These are phyloP conservation scores for Cyberlindnera veronae DNA, from an alignment of 805 yeast species.

Conservation along the genomic window DNA sequence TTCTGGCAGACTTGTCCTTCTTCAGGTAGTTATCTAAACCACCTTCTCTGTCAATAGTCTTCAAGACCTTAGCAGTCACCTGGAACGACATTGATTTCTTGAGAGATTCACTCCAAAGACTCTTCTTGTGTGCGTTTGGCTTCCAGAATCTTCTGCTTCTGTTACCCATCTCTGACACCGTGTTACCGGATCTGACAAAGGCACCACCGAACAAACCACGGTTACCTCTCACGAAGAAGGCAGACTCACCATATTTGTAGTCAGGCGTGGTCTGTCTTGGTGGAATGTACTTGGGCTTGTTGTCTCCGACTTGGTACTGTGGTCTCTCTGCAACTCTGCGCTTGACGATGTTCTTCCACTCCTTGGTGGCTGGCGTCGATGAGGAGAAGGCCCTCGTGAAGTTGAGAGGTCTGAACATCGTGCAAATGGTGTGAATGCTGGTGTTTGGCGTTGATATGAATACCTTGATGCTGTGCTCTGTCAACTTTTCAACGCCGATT, in stretches of 20 bases:
- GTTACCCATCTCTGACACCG: slow-evolving; percentile 68
- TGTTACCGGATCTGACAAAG: slow-evolving; percentile 71
- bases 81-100: slow-evolving; percentile 48
- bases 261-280: slow-evolving; percentile 47
- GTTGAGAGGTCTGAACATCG: slow-evolving; percentile 17
- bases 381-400: slow-evolving; percentile 23
- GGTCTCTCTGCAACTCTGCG: slow-evolving; percentile 44
- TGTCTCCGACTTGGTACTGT: slow-evolving; percentile 51
- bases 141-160: slow-evolving; percentile 76
- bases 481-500: slow-evolving; percentile 2
- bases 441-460: neutral
- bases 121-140: slow-evolving; percentile 76
- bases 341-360: slow-evolving; percentile 44
- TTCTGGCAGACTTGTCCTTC: slow-evolving; percentile 84
- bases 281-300: slow-evolving; percentile 46
- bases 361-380: slow-evolving; percentile 21
- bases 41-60: slow-evolving; percentile 89
- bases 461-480: too few relatives aligned
- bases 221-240: slow-evolving; percentile 77
- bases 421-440: neutral
- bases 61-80: slow-evolving; percentile 76
- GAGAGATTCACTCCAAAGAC: slow-evolving; percentile 82
- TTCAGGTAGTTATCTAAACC: slow-evolving; percentile 87
- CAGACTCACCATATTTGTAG: slow-evolving; percentile 77
- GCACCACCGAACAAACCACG: slow-evolving; percentile 90